Conservation (phyloP, 164 flowering plant genomes). For the Malania oleifera region DNA sequence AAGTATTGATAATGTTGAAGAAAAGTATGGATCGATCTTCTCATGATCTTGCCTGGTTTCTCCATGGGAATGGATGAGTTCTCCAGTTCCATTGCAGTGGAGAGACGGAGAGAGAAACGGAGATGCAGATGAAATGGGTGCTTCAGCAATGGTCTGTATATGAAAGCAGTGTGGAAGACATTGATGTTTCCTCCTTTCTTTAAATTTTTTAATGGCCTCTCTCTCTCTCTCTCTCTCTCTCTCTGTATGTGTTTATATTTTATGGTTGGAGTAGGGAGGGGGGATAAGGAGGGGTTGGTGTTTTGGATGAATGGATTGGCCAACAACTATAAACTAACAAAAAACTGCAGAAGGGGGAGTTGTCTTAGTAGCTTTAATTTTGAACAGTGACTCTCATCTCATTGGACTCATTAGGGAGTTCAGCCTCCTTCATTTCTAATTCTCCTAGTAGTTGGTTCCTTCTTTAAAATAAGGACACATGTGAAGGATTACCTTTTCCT, state of each 20-base stretch:
- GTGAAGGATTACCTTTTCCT: background rate
- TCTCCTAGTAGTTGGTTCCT: background rate
- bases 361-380: constrained; percentile 19
- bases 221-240: background rate
- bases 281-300: constrained; percentile 20
- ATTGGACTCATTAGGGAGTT: constrained; percentile 10
- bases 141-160: constrained; percentile 2
- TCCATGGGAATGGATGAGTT: constrained; percentile 34
- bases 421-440: constrained; percentile 12
- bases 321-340: constrained; percentile 42
- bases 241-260: constrained; percentile 3
- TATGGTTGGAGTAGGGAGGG: constrained; percentile 18
- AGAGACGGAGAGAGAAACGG: background rate
- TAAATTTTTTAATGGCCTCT: background rate
- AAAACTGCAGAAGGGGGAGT: constrained; percentile 13
- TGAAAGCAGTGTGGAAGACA: constrained; percentile 2
- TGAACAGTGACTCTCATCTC: background rate
- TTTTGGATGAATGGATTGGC: constrained; percentile 39
- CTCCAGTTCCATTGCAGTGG: constrained; percentile 24
- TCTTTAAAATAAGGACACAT: too few species aligned
- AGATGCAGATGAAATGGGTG: constrained; percentile 2
- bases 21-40: constrained; percentile 67
- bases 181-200: constrained; percentile 10
- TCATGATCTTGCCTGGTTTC: constrained; percentile 39
- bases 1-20: constrained; percentile 56